A percentile compares a stretch with the other conserved stretches of the same genome.
Evolutionary conservation across 2,329 filamentous ascomycete genomes (phyloP).

Genomic region (Exophiala xenobiotica): DNA sequence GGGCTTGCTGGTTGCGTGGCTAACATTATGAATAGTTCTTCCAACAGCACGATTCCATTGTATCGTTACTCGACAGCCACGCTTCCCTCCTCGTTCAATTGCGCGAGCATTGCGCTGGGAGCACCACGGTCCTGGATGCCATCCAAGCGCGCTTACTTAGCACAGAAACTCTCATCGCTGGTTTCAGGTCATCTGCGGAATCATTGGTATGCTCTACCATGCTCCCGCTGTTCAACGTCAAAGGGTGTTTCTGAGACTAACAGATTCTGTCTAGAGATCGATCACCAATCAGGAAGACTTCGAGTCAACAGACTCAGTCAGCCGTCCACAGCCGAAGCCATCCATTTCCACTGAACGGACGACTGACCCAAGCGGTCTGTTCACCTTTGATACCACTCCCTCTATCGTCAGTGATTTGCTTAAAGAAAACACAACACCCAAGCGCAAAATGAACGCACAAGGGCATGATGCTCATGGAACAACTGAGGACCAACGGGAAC

Average conservation of each 20-base stretch:
- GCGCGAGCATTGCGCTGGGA: conserved; percentile 9
- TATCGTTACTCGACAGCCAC: conserved; percentile 20
- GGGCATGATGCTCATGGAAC: conserved; percentile 4
- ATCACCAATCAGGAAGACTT: conserved; percentile 5
- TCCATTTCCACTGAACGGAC: conserved; percentile 10
- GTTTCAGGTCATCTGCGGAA: conserved; percentile 16
- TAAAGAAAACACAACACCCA: conserved; percentile 13
- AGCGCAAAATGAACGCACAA: conserved; percentile 16
- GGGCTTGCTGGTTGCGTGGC: too few species aligned
- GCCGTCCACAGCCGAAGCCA: not conserved
- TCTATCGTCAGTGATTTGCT: conserved; percentile 21
- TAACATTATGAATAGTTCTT: conserved; percentile 17
- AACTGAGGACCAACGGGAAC: conserved; percentile 23
- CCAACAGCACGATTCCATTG: conserved; percentile 17
- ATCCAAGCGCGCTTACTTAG: conserved; percentile 11
- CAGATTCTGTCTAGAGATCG: not conserved
- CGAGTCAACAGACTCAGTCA: not conserved
- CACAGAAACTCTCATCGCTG: conserved; percentile 17
- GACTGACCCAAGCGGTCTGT: conserved; percentile 27
- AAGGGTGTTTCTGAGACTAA: not conserved
- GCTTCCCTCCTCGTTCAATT: conserved; percentile 19
- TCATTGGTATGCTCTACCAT: conserved; percentile 7
- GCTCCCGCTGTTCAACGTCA: not conserved
- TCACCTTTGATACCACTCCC: conserved; percentile 29
- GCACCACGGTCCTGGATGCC: not conserved